phyloP scores from a whole-genome alignment of 768 basidiomycete genomes.

The Hericium rajendrae region DNA sequence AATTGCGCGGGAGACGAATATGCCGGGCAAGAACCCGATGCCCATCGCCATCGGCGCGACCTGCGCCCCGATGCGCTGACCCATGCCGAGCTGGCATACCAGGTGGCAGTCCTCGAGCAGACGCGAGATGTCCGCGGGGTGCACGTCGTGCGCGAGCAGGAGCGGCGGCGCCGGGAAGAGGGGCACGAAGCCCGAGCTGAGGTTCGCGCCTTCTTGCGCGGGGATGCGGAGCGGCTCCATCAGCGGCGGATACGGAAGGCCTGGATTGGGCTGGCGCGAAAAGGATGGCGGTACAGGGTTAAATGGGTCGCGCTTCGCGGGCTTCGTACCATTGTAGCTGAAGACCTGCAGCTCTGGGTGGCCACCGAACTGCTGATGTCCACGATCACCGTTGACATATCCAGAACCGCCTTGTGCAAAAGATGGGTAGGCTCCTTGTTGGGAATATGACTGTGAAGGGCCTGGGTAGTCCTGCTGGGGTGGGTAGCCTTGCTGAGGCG shows the following conservation, averaged over 20 bases:
- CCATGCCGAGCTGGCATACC: neutral
- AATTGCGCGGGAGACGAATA: neutral
- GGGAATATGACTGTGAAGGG: too few relatives aligned
- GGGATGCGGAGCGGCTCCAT: neutral
- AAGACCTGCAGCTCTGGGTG: neutral
- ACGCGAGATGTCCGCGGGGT: neutral
- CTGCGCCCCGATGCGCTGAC: slow-evolving; percentile 6
- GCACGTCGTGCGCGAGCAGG: neutral
- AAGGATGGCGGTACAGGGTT: neutral
- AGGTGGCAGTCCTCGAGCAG: neutral
- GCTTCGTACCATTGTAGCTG: neutral
- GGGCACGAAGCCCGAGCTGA: neutral
- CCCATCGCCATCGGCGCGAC: slow-evolving; percentile 4
- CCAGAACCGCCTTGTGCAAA: too few relatives aligned
- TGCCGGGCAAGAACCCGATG: slow-evolving; percentile 6
- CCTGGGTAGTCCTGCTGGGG: neutral
- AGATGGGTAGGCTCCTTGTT: too few relatives aligned
- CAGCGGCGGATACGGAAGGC: neutral
- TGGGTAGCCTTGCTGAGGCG: neutral
- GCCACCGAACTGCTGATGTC: neutral
- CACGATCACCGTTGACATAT: too few relatives aligned
- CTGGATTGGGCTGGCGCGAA: neutral
- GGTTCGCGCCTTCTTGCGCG: neutral
- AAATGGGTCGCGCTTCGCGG: neutral
- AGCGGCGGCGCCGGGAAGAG: neutral